Evolutionary conservation across 139 green algal genomes (phyloP), one percentile per base, ranked within the genome.

Genomic region (Chlamydomonas schloesseri): DNA sequence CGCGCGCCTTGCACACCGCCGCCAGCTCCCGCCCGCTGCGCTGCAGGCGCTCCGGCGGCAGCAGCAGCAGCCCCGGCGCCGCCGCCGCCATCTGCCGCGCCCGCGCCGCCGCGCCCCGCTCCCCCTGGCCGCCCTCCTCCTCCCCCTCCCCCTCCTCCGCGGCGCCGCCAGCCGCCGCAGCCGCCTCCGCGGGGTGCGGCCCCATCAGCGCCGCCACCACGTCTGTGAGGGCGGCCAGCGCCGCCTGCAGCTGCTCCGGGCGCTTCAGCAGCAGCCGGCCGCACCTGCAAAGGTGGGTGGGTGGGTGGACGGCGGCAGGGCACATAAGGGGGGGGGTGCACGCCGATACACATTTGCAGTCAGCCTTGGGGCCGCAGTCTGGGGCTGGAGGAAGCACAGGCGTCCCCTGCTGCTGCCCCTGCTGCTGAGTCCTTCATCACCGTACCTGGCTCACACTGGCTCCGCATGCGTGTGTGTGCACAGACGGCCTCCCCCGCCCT

Each of bases 11-110:
- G 62, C 81, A 72, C 37, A 89, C 83, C 47, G 50, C 69, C 53
- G 42, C 74, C 31, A 89, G 78, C 65, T 87, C 53, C n/a, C 31
- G 21, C 0, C 84, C 47, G 28, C 68, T 79, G 26, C 62, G 36
- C 62, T 42, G 34, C 36, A 91, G 77, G 64, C 65, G 72, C 21
- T 68, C 62, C 36, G 82, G 62, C 42, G 71, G 36, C 17, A 60
- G 31, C 28, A 83, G 77, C 65, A 91, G 78, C 71, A 91, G 88
- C 88, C 81, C 58, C 33, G 88, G 88, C 10, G 83, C 65, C 23
- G 37, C 58, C 1, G 42, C 33, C 57, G 71, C 62, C 31, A 91
- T 55, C 0, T 60, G 46, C n/a, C 69, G 71, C 15, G 88, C 83
- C 15, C 65, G 64, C 42, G 28, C 78, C 78, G 31, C 46, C 17